phyloP scores from a whole-genome alignment of 2,329 filamentous ascomycete species.

The Xylaria sp. region DNA sequence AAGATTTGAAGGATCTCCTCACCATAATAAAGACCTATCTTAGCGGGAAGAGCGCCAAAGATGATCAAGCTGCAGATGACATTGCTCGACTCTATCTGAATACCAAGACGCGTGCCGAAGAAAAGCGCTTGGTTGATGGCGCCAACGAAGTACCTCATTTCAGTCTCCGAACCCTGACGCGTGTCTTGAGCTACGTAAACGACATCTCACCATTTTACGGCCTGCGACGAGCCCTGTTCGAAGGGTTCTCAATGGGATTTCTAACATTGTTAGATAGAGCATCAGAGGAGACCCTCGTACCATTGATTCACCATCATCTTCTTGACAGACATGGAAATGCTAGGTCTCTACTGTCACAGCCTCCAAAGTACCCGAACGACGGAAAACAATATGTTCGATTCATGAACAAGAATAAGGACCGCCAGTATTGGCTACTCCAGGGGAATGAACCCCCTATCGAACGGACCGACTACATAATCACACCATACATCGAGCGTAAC shows the following conservation, averaged over 20 bases:
- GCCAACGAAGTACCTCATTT: slow-evolving; percentile 96
- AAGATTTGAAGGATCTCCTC: slow-evolving; percentile 81
- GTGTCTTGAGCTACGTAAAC: slow-evolving; percentile 84
- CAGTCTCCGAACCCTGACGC: slow-evolving; percentile 89
- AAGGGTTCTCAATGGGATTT: slow-evolving; percentile 98
- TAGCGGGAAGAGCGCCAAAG: slow-evolving; percentile 68
- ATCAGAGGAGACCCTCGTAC: slow-evolving; percentile 78
- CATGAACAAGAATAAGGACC: slow-evolving; percentile 61
- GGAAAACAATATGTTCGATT: slow-evolving; percentile 80
- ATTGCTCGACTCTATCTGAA: slow-evolving; percentile 87
- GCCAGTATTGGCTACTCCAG: slow-evolving; percentile 88
- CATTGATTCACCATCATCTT: slow-evolving; percentile 79
- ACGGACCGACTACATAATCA: slow-evolving; percentile 92
- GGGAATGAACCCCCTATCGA: slow-evolving; percentile 69
- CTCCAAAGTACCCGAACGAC: slow-evolving; percentile 76
- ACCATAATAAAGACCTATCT: slow-evolving; percentile 89
- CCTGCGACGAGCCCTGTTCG: slow-evolving; percentile 81
- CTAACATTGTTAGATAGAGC: slow-evolving; percentile 82
- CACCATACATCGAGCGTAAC: slow-evolving; percentile 91
- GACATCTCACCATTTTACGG: slow-evolving; percentile 85
- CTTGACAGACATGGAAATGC: slow-evolving; percentile 71
- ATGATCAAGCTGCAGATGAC: slow-evolving; percentile 75
- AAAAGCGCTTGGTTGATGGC: slow-evolving; percentile 88
- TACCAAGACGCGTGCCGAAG: slow-evolving; percentile 78
- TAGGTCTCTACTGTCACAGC: slow-evolving; percentile 74